Evolutionary conservation across 306 rosid species (phyloP).

Genomic region (Prosopis cineraria): DNA sequence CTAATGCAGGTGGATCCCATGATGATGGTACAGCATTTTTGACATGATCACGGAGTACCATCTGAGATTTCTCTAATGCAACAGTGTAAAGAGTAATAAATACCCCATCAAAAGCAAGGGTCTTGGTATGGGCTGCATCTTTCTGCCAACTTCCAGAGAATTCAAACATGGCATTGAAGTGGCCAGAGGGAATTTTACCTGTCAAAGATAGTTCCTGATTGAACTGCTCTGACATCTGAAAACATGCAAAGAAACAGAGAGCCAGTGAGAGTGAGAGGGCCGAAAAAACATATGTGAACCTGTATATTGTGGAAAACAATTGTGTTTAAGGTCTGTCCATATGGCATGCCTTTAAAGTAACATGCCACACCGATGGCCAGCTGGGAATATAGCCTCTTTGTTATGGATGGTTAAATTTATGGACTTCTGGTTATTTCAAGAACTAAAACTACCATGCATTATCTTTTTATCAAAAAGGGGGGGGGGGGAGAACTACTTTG

Average conservation of each 20-base stretch:
- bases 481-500: too few species aligned
- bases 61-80: slow-evolving; percentile 91
- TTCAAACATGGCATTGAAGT: slow-evolving; percentile 92
- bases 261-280: slow-evolving; percentile 25
- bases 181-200: slow-evolving; percentile 97
- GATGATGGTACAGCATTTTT: slow-evolving; percentile 81
- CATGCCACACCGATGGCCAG: background rate
- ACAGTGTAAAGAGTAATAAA: slow-evolving; percentile 88
- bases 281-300: slow-evolving; percentile 14
- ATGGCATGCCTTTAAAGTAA: slow-evolving; percentile 6
- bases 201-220: slow-evolving; percentile 86
- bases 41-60: slow-evolving; percentile 72
- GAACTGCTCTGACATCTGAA: slow-evolving; percentile 99
- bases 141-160: slow-evolving; percentile 97
- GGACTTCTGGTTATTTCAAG: slow-evolving; percentile 17
- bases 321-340: background rate
- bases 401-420: slow-evolving; percentile 21
- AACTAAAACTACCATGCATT: slow-evolving; percentile 21
- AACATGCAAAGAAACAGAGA: slow-evolving; percentile 35
- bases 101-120: slow-evolving; percentile 94
- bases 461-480: too few species aligned
- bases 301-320: background rate
- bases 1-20: slow-evolving; percentile 95
- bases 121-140: slow-evolving; percentile 89
- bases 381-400: slow-evolving; percentile 6